Conservation (phyloP, 2,329 filamentous ascomycete species). For the Penicillium glabrum region DNA sequence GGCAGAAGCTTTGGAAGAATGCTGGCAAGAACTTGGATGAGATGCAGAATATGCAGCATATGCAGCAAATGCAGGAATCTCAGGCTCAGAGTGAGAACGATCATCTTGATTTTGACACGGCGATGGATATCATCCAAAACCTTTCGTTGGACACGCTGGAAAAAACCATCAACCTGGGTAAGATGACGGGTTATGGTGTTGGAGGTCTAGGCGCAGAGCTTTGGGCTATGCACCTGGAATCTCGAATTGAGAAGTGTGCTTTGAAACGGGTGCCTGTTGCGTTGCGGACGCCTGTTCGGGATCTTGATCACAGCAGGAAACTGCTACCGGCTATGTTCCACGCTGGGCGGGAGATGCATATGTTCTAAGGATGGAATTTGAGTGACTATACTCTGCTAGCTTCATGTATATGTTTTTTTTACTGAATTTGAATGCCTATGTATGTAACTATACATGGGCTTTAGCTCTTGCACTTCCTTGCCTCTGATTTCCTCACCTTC, state of each 20-base stretch:
- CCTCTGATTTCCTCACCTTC: too few relatives aligned
- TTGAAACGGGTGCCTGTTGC: constrained; percentile 5
- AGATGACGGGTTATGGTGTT: neutral
- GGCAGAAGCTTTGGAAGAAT: neutral
- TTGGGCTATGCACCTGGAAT: neutral
- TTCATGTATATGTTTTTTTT: neutral
- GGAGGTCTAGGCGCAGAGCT: constrained; percentile 1
- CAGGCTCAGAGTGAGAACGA: neutral
- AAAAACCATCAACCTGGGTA: neutral
- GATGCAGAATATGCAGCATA: neutral
- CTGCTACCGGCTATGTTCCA: constrained; percentile 12
- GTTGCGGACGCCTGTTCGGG: constrained; percentile 2
- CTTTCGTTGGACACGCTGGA: neutral
- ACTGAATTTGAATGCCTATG: neutral
- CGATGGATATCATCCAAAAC: neutral
- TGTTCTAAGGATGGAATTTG: neutral
- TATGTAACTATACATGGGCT: too few relatives aligned
- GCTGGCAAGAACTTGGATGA: neutral
- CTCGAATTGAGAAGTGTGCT: constrained; percentile 5
- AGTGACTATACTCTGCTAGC: neutral
- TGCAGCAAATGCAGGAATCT: neutral
- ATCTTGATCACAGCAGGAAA: constrained; percentile 7
- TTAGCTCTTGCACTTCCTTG: too few relatives aligned
- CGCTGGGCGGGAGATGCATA: constrained; percentile 9
- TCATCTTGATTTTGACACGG: neutral